Evolutionary conservation across 176 grass and related monocot species (phyloP).

Genomic region (Raddia distichophylla): DNA sequence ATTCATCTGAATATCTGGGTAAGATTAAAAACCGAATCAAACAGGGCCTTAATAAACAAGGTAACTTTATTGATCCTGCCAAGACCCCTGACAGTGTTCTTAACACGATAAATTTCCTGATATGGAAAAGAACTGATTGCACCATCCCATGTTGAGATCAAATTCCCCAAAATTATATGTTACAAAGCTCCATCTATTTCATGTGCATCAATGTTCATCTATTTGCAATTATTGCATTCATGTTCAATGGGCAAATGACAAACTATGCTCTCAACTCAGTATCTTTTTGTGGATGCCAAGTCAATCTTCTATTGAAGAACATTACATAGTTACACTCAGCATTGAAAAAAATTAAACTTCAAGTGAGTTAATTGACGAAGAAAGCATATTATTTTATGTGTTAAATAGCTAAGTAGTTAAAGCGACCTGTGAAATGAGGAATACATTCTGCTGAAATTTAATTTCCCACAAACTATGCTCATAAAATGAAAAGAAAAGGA

Average conservation of each 20-base stretch:
- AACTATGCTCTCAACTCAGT: not conserved
- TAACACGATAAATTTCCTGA: not conserved
- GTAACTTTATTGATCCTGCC: slow-evolving; percentile 4
- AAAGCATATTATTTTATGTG: not conserved
- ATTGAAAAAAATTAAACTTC: not conserved
- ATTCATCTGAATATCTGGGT: too few relatives aligned
- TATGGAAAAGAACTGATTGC: not conserved
- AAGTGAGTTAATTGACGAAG: not conserved
- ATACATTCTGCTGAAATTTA: slow-evolving; percentile 18
- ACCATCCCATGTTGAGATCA: slow-evolving; percentile 1
- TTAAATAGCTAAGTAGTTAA: slow-evolving; percentile 21
- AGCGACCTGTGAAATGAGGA: slow-evolving; percentile 4
- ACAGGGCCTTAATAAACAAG: not conserved
- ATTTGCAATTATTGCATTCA: not conserved
- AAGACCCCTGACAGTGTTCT: not conserved
- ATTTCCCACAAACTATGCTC: not conserved
- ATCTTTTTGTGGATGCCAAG: not conserved
- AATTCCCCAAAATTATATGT: slow-evolving; percentile 20
- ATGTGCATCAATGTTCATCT: not conserved
- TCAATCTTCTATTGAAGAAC: slow-evolving; percentile 2
- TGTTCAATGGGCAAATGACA: not conserved
- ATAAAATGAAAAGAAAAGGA: slow-evolving; percentile 19
- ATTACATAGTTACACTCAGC: not conserved
- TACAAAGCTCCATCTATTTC: not conserved
- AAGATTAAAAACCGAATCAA: too few relatives aligned